These are phyloP conservation scores for Prunus kanzakura DNA, from an alignment of 306 rosid genomes.

Conservation along the genomic window DNA sequence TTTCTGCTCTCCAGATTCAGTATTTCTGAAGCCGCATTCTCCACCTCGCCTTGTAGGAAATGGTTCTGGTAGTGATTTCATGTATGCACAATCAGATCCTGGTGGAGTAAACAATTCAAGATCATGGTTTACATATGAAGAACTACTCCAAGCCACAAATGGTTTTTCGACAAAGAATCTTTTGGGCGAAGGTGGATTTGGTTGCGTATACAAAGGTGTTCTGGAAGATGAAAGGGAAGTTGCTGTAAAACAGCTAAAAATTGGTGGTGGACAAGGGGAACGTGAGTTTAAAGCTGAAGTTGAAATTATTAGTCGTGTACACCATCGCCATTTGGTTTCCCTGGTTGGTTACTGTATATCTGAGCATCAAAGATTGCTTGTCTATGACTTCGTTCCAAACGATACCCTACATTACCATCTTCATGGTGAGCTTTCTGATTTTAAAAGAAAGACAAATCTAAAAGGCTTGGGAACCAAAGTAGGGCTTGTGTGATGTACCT, in stretches of 20 bases:
- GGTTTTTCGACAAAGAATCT: slow-evolving; percentile 67
- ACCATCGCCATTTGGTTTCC: slow-evolving; percentile 97
- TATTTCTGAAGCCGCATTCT: slow-evolving; percentile 69
- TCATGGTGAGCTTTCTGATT: slow-evolving; percentile 65
- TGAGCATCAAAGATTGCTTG: slow-evolving; percentile 86
- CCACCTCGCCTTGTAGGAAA: slow-evolving; percentile 51
- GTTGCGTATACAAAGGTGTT: slow-evolving; percentile 90
- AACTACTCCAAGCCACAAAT: slow-evolving; percentile 72
- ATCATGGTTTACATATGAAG: slow-evolving; percentile 78
- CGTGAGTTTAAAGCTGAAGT: slow-evolving; percentile 99
- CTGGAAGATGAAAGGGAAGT: slow-evolving; percentile 82
- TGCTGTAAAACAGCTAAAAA: slow-evolving; percentile 90
- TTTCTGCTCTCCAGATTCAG: slow-evolving; percentile 50
- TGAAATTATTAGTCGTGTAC: slow-evolving; percentile 91
- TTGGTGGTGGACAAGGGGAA: slow-evolving; percentile 96
- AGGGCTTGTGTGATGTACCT: neutral
- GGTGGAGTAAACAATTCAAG: slow-evolving; percentile 70
- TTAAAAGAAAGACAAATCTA: slow-evolving; percentile 7
- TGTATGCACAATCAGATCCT: slow-evolving; percentile 67
- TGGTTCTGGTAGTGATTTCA: slow-evolving; percentile 50
- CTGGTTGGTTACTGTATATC: slow-evolving; percentile 93
- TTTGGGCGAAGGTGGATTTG: slow-evolving; percentile 99
- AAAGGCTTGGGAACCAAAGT: neutral
- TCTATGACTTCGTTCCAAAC: slow-evolving; percentile 79
- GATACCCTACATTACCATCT: slow-evolving; percentile 88